Evolutionary conservation across 257 asterid species (phyloP).

Genomic region (Primulina tabacum): DNA sequence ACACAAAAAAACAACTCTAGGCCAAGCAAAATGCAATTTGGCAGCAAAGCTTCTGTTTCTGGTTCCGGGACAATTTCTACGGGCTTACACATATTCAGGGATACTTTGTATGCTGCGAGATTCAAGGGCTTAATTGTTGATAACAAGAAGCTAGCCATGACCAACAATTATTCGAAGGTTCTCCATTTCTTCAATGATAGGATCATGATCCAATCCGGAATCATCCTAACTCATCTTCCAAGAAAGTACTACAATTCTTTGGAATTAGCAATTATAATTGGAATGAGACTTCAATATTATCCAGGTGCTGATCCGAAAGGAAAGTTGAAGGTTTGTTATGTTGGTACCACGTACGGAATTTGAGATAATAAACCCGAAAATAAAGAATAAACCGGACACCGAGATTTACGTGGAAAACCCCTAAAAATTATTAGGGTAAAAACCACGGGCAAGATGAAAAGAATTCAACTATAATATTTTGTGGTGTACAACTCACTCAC

Average conservation of each 20-base stretch:
- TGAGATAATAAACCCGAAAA: no score
- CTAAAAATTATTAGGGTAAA: no score
- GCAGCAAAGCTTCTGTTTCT: conserved; percentile 29
- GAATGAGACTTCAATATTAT: conserved; percentile 8
- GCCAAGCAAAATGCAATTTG: conserved; percentile 43
- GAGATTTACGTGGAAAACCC: no score
- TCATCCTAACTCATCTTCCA: conserved; percentile 35
- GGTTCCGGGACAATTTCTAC: conserved; percentile 32
- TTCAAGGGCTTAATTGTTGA: conserved; percentile 40
- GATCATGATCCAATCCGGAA: conserved; percentile 44
- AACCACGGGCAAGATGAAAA: no score
- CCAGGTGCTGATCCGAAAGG: background rate
- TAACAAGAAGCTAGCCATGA: conserved; percentile 14
- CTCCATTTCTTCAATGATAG: conserved; percentile 9
- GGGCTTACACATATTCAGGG: conserved; percentile 8
- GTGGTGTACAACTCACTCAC: no score
- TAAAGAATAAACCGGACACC: no score
- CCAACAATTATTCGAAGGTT: background rate
- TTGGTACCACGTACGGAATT: no score
- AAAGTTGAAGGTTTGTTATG: background rate
- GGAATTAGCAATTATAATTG: conserved; percentile 22
- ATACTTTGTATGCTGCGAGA: conserved; percentile 26
- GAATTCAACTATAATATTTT: no score
- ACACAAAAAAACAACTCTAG: conserved; percentile 10
- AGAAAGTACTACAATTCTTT: conserved; percentile 21